Evolutionary conservation across 768 basidiomycete species (phyloP).

Genomic region (Xerocomus potaroensis): DNA sequence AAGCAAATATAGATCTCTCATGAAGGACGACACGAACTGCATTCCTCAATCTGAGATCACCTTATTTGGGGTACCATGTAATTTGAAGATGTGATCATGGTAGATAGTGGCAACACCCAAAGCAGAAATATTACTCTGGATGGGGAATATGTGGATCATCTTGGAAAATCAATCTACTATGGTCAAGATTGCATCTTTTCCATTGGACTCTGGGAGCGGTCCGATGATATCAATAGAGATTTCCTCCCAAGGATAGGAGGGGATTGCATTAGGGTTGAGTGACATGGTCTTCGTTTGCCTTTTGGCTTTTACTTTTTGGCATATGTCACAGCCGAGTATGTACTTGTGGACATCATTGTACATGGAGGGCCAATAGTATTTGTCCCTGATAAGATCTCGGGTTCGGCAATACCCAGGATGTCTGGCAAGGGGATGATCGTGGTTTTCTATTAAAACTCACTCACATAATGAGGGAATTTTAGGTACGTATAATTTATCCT

Average conservation of each 20-base stretch:
- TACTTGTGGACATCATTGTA: not conserved
- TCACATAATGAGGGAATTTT: not conserved
- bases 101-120: not conserved
- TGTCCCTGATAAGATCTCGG: not conserved
- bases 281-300: not conserved
- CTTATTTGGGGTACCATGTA: not conserved
- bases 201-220: no score
- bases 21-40: not conserved
- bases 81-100: not conserved
- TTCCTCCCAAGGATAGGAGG: not conserved
- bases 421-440: not conserved
- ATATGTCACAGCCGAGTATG: not conserved
- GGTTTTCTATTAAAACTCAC: not conserved
- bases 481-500: not conserved
- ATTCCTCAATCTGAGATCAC: not conserved
- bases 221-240: not conserved
- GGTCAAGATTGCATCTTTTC: no score
- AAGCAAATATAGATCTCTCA: not conserved
- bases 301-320: not conserved
- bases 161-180: no score
- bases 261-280: not conserved
- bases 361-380: not conserved
- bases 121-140: rapidly evolving
- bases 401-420: slow-evolving; percentile 19
- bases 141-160: not conserved